Evolutionary conservation across 805 yeast species (phyloP).

Genomic region (Kuraishia ogatae): DNA sequence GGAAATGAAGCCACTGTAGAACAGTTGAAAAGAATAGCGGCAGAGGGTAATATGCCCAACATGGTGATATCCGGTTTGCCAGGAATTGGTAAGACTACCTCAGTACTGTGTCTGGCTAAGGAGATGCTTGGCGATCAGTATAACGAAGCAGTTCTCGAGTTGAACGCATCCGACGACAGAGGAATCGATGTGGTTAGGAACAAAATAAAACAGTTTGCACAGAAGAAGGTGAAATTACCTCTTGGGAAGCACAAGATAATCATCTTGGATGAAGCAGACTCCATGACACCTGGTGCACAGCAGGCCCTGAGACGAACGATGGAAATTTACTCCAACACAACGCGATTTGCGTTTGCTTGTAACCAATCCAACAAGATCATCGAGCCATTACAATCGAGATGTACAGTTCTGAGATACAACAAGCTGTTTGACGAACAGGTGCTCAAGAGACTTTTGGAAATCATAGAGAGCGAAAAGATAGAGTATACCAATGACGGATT

Average conservation of each 20-base stretch:
- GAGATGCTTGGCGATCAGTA: constrained; percentile 67
- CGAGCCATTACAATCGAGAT: constrained; percentile 93
- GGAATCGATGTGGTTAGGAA: constrained; percentile 96
- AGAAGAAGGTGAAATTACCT: constrained; percentile 81
- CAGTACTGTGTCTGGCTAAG: constrained; percentile 81
- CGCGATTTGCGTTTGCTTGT: constrained; percentile 98
- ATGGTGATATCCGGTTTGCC: constrained; percentile 93
- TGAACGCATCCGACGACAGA: constrained; percentile 95
- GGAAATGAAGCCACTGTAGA: constrained; percentile 90
- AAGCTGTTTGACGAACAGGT: constrained; percentile 82
- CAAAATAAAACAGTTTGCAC: constrained; percentile 92
- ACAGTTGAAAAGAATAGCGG: constrained; percentile 73
- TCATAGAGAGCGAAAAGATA: constrained; percentile 62
- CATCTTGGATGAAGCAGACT: constrained; percentile 91
- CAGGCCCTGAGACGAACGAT: constrained; percentile 90
- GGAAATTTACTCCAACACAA: constrained; percentile 93
- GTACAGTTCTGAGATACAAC: constrained; percentile 85
- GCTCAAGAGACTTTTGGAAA: constrained; percentile 61
- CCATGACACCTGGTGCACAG: constrained; percentile 96
- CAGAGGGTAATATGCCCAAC: constrained; percentile 96
- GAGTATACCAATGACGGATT: constrained; percentile 83
- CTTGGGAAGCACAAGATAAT: constrained; percentile 88
- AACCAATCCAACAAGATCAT: constrained; percentile 91
- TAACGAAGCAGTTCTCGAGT: constrained; percentile 78
- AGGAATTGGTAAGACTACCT: constrained; percentile 96